Evolutionary conservation across 352 stramenopile species (phyloP).

Genomic region (Phytophthora idaei): DNA sequence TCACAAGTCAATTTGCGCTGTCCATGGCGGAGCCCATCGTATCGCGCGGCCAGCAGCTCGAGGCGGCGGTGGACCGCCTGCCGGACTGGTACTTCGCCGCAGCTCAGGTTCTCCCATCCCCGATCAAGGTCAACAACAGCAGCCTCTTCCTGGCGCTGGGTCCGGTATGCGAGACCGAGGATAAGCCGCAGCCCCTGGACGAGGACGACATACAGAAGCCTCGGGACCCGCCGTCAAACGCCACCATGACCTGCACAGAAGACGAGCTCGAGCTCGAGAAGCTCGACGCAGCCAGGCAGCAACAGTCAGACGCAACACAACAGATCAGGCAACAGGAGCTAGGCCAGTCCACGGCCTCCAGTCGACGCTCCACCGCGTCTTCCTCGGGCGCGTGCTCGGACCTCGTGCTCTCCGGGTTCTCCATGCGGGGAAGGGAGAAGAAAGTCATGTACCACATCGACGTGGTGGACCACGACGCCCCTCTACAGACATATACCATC

Average conservation of each 20-base stretch:
- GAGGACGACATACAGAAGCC: conserved; percentile 35
- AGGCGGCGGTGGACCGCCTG: conserved; percentile 70
- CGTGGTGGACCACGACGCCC: conserved; percentile 70
- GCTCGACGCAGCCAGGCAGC: conserved; percentile 16
- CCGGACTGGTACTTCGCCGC: conserved; percentile 71
- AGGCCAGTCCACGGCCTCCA: conserved; percentile 38
- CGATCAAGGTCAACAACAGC: conserved; percentile 20
- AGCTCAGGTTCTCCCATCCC: conserved; percentile 20
- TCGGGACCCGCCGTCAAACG: conserved; percentile 27
- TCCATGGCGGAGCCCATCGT: conserved; percentile 33
- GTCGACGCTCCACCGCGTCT: conserved; percentile 50
- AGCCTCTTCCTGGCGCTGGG: conserved; percentile 32
- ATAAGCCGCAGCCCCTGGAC: conserved; percentile 40
- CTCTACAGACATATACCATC: conserved; percentile 87
- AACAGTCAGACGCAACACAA: conserved; percentile 15
- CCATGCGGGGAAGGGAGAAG: conserved; percentile 71
- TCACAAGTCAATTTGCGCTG: conserved; percentile 36
- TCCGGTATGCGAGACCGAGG: conserved; percentile 38
- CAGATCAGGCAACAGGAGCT: conserved; percentile 28
- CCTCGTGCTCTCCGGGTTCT: conserved; percentile 75
- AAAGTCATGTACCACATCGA: conserved; percentile 91
- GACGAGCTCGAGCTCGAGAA: conserved; percentile 45
- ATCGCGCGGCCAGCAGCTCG: conserved; percentile 67
- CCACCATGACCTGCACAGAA: conserved; percentile 37
- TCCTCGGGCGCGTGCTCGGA: conserved; percentile 48